Evolutionary conservation across 208 protist species (phyloP).

Genomic region (Crithidia bombi): DNA sequence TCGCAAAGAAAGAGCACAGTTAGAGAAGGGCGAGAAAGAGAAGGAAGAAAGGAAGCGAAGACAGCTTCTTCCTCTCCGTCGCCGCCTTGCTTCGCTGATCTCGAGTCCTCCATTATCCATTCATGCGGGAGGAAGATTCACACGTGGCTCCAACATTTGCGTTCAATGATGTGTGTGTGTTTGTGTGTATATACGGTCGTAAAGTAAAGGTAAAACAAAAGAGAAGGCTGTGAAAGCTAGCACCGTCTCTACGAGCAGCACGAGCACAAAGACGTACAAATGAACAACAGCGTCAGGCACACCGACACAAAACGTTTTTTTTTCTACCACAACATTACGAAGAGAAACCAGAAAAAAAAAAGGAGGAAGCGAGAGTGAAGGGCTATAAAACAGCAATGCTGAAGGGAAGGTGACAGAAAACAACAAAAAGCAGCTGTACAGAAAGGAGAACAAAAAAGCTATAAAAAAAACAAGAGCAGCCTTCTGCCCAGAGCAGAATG

Average conservation of each 20-base stretch:
- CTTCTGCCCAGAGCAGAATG: no score
- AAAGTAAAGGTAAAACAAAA: neutral
- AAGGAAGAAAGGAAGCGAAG: neutral
- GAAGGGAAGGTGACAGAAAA: neutral
- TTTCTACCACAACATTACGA: no score
- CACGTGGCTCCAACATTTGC: no score
- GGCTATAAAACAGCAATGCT: neutral
- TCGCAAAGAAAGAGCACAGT: neutral
- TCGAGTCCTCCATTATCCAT: neutral
- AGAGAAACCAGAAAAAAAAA: neutral
- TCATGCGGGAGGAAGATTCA: neutral
- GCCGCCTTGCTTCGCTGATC: neutral
- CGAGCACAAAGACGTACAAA: neutral
- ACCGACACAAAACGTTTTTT: no score
- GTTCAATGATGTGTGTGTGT: neutral
- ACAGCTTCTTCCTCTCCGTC: no score
- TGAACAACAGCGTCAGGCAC: no score
- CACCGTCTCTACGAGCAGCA: neutral
- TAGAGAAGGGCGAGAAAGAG: no score
- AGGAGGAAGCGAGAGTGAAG: neutral
- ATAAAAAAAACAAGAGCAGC: slow-evolving; percentile 10
- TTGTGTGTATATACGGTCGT: neutral
- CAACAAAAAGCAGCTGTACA: neutral
- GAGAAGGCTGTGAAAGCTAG: neutral
- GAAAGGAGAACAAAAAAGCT: neutral